These are phyloP conservation scores for Colletotrichum trifolii DNA, from an alignment of 2,329 filamentous ascomycete genomes.

Conservation along the genomic window DNA sequence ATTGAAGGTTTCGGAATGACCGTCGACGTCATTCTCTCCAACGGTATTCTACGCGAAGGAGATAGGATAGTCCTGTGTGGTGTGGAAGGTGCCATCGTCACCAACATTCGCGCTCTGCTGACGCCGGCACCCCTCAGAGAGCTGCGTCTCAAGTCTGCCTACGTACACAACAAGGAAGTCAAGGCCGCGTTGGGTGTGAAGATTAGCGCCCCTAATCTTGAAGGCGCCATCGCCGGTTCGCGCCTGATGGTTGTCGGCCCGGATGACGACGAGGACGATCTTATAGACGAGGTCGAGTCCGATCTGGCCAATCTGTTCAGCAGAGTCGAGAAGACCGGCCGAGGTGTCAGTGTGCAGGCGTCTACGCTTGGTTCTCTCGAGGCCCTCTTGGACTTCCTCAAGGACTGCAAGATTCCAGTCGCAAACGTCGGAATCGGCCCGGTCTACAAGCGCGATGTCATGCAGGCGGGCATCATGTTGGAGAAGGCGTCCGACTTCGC, in stretches of 20 bases:
- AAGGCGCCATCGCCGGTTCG: slow-evolving; percentile 96
- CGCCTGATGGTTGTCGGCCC: slow-evolving; percentile 93
- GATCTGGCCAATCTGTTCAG: slow-evolving; percentile 92
- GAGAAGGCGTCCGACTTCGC: slow-evolving; percentile 95
- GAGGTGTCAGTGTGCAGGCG: slow-evolving; percentile 96
- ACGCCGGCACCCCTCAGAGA: slow-evolving; percentile 95
- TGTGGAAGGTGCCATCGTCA: slow-evolving; percentile 94
- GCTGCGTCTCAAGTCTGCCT: slow-evolving; percentile 92
- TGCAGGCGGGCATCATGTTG: slow-evolving; percentile 94
- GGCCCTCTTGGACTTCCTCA: slow-evolving; percentile 95
- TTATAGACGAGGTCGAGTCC: slow-evolving; percentile 95
- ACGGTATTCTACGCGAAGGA: slow-evolving; percentile 93
- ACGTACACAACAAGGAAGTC: slow-evolving; percentile 99
- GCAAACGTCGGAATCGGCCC: slow-evolving; percentile 97
- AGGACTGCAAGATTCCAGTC: slow-evolving; percentile 95
- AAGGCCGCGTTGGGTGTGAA: slow-evolving; percentile 99
- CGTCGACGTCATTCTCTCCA: slow-evolving; percentile 95
- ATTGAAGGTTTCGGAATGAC: slow-evolving; percentile 99
- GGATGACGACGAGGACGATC: slow-evolving; percentile 95
- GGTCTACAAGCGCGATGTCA: slow-evolving; percentile 97
- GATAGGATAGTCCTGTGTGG: slow-evolving; percentile 95
- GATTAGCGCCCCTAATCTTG: slow-evolving; percentile 95
- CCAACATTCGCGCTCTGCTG: slow-evolving; percentile 92
- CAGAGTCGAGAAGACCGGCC: slow-evolving; percentile 90
- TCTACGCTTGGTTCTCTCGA: slow-evolving; percentile 97